Conservation (phyloP, 2,329 filamentous ascomycete species). For the Podosphaera leucotricha region DNA sequence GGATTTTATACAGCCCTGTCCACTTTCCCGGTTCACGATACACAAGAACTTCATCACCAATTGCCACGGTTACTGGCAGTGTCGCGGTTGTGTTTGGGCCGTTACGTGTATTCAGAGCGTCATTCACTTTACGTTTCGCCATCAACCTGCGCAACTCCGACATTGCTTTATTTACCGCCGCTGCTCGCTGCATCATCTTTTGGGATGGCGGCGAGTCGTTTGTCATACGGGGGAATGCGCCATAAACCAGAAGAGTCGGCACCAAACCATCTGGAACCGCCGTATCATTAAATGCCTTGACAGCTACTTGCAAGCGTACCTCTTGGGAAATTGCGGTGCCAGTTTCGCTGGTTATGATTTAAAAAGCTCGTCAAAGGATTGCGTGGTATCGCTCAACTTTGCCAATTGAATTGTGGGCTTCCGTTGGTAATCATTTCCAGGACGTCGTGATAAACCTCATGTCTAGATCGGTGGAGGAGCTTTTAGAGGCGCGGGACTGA, state of each 20-base stretch:
- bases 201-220: neutral
- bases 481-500: neutral
- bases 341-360: neutral
- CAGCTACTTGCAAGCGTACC: neutral
- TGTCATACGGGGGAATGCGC: neutral
- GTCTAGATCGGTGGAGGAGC: neutral
- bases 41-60: neutral
- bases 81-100: neutral
- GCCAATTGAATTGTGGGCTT: neutral
- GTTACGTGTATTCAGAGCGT: neutral
- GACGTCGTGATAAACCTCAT: neutral
- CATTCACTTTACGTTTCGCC: neutral
- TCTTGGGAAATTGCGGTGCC: neutral
- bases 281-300: neutral
- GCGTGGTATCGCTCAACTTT: neutral
- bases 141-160: neutral
- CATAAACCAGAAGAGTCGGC: neutral
- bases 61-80: neutral
- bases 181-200: neutral
- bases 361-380: neutral
- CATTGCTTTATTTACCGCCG: neutral
- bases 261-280: neutral
- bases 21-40: neutral
- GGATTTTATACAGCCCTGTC: constrained; percentile 1
- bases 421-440: neutral